phyloP scores from a whole-genome alignment of 805 yeast species.

The Nakazawaea sp. region DNA sequence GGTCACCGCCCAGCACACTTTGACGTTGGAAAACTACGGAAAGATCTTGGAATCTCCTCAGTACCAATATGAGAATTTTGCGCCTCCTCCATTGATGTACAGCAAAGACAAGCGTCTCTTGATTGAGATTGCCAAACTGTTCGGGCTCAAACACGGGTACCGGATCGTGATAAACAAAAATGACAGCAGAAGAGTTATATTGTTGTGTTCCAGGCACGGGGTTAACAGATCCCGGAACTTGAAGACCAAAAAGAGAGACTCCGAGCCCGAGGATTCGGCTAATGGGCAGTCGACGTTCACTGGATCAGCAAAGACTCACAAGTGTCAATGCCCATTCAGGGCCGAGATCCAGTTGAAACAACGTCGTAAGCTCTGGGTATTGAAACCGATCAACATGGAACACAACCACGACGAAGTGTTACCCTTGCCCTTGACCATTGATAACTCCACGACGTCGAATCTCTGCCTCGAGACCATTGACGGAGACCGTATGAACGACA shows the following conservation, averaged over 20 bases:
- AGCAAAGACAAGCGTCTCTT: slow-evolving; percentile 16
- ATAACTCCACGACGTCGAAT: slow-evolving; percentile 15
- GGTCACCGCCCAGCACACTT: slow-evolving; percentile 11
- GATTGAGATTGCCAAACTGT: slow-evolving; percentile 18
- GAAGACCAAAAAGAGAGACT: not conserved
- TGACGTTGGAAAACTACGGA: slow-evolving; percentile 9
- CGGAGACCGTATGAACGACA: slow-evolving; percentile 3
- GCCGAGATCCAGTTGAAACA: slow-evolving; percentile 19
- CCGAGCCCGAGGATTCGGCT: not conserved
- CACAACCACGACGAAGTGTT: slow-evolving; percentile 16
- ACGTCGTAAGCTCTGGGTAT: slow-evolving; percentile 18
- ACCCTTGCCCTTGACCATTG: slow-evolving; percentile 6
- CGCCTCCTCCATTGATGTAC: slow-evolving; percentile 17
- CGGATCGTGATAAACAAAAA: slow-evolving; percentile 18
- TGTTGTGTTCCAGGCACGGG: slow-evolving; percentile 17
- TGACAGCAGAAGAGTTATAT: slow-evolving; percentile 18
- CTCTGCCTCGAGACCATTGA: slow-evolving; percentile 1
- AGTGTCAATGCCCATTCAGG: slow-evolving; percentile 17
- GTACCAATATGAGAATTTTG: slow-evolving; percentile 2
- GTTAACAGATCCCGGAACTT: slow-evolving; percentile 2
- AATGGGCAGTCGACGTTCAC: not conserved
- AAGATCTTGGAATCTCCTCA: slow-evolving; percentile 1
- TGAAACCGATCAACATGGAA: slow-evolving; percentile 15
- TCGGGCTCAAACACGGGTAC: slow-evolving; percentile 18
- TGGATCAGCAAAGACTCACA: slow-evolving; percentile 2